Base-by-base conservation (phyloP, 352 stramenopile species). In the Globisporangium solare region DNA sequence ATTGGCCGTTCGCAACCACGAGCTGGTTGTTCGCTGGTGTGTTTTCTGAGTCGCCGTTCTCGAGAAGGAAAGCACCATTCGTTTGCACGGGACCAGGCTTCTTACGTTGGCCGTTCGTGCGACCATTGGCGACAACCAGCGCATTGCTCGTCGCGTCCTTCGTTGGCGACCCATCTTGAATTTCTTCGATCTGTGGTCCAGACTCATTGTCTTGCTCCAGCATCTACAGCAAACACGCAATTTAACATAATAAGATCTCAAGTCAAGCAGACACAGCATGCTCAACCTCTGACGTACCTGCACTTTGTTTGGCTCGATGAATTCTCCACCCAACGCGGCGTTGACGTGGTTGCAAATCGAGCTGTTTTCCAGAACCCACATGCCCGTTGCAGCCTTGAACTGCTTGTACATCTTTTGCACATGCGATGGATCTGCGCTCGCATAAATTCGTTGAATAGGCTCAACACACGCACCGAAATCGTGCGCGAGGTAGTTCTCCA, bases 391-490 rank as follows among this genome's bases (percentile, higher is more conserved):
- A 42, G 90, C 73, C 22, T 86, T 85, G 56, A 94, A 94, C 64
- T 94, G 79, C 67, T 89, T 86, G 63, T 88, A 89, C 75, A 94
- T 83, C 64, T 89, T 88, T 65, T 94, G 81, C 18, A 94, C 84
- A 43, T 90, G 79, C 31, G 83, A 35, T 6, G 84, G 84, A 41
- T 94, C 84, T 27, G 81, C 82, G 55, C 84, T 94, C 24, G 77
- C 78, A 61, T 94, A 88, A 67, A 94, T 92, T n/a, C 76, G 76
- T 60, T 94, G 84, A 57, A 94, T 92, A 17, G 84, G 84, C 55
- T 94, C 82, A 15, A 88, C 74, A 56, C 81, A 92, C 15, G 84
- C 84, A 14, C 76, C 79, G 71, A 94, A 91, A 69, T 94, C 84
- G 50, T 89, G 82, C 3, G 81, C 79, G 47, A 94, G 64, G 54